Base-by-base conservation (phyloP, 2,329 filamentous ascomycete genomes). In the Colletotrichum lupini region DNA sequence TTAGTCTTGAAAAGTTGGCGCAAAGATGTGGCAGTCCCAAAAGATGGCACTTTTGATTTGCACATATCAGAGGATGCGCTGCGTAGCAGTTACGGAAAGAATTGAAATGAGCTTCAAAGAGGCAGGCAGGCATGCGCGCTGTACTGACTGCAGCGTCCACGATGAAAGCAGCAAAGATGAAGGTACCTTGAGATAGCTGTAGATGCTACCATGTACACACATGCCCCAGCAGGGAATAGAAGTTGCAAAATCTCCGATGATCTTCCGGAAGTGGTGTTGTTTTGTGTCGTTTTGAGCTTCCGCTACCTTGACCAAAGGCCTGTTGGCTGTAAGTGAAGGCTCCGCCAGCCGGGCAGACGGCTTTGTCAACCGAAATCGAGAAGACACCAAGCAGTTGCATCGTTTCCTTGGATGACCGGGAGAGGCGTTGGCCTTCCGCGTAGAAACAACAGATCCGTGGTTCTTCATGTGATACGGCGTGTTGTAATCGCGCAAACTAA, bases 331-430 rank as follows among this genome's bases (percentile, higher is more conserved):
- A 73, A 12, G 63, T 26, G 30, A 57, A 58, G 53, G 59, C 60
- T 56, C 60, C 67, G 67, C 56, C 67, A 63, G 62, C 63, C 73
- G 73, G 70, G 62, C 67, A 67, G 66, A 55, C 73, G 73, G 73
- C 56, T 56, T 62, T 26, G 9, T 63, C 56, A 61, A 52, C 72
- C 72, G 72, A 64, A 67, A 46, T 63, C 26, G 37, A 67, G 52
- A 32, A 59, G 55, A 67, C 1, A 8, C 14, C 7, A 28, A 30
- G 24, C 8, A 19, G 22, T 55, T 28, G 28, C 70, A 49, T 61
- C 67, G 37, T 42, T 30, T 32, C 52, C 58, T 67, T 22, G 49
- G 11, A 28, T 16, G 16, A 37, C 9, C 4, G 2, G n/a, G 24
- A 4, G 22, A 14, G 6, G 12, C 24, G 19, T 16, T 14, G 19